Evolutionary conservation across 768 basidiomycete species (phyloP).

Genomic region (Trametes punicea): DNA sequence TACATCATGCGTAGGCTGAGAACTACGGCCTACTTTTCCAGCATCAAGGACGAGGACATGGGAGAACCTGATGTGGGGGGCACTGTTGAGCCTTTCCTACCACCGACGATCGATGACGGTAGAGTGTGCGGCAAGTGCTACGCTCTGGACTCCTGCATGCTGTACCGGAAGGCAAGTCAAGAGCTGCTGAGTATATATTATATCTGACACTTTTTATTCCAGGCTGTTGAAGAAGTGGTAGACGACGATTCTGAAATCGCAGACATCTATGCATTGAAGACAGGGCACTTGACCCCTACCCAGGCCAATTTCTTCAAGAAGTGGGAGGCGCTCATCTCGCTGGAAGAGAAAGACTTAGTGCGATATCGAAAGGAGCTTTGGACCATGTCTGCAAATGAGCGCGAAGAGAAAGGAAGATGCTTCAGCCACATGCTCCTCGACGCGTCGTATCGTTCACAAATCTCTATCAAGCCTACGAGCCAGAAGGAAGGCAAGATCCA

Average conservation of each 20-base stretch:
- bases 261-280: slow-evolving; percentile 73
- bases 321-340: slow-evolving; percentile 84
- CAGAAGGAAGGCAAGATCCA: slow-evolving; percentile 58
- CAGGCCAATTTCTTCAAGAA: slow-evolving; percentile 81
- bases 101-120: slow-evolving; percentile 82
- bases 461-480: slow-evolving; percentile 7
- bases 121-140: slow-evolving; percentile 80
- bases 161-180: slow-evolving; percentile 74
- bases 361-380: slow-evolving; percentile 90
- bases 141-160: slow-evolving; percentile 82
- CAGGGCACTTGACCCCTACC: slow-evolving; percentile 65
- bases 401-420: slow-evolving; percentile 82
- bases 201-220: slow-evolving; percentile 9
- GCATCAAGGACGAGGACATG: not conserved
- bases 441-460: slow-evolving; percentile 30
- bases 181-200: not conserved
- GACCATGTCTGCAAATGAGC: slow-evolving; percentile 79
- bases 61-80: slow-evolving; percentile 6
- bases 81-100: slow-evolving; percentile 61
- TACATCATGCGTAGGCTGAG: slow-evolving; percentile 59
- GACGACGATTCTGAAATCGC: slow-evolving; percentile 53
- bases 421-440: slow-evolving; percentile 78
- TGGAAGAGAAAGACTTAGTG: slow-evolving; percentile 84
- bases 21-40: not conserved
- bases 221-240: slow-evolving; percentile 69